Evolutionary conservation across 345 rosid species (phyloP), one percentile per base, ranked within the genome.

Genomic region (Cardamine resedifolia): DNA sequence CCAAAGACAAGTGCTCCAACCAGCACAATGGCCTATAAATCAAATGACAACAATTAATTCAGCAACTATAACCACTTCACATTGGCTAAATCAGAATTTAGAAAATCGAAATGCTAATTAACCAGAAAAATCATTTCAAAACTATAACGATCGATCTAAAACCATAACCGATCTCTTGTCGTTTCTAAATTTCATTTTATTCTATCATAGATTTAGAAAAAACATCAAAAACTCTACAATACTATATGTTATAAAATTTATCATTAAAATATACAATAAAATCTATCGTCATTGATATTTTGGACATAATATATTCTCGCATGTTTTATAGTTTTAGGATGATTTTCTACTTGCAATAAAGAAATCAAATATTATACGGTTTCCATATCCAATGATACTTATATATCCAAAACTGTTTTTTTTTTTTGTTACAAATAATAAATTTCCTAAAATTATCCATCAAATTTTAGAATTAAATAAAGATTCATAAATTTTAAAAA

Each of bases 1-100:
- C 79, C 80, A 91, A 65, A 38, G 88, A 81, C 72, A 89, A 73
- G 60, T 91, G 96, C 81, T 89, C 93, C 77, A 85, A 66, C 93
- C 89, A 87, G 67, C 93, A 89, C 36, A 77, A 69, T 15, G 96
- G 88, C 87, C 93, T 87, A 65, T 49, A 72, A 3, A 28, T 58
- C 30, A 70, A 45, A 24, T 51, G 51, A 39, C 1, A 71, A 48
- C 30, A 52, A 28, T 53, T 53, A 33, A 45, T 28, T 34, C 6
- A 41, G 60, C 3, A 41, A 67, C 48, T 21, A 48, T 7, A 27
- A 34, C 1, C 15, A 10, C 3, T 12, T 27, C 12, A 28, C 18
- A 20, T 0, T 18, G 3, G 2, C 4, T 7, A n/a, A 36, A 2
- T 34, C 14, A 33, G n/a, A 20, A 65, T 21, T 21, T 50, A 26